A percentile compares a stretch with the other conserved stretches of the same genome.
phyloP scores from a whole-genome alignment of 1,284 basidiomycete species.

The Tausonia pullulans region DNA sequence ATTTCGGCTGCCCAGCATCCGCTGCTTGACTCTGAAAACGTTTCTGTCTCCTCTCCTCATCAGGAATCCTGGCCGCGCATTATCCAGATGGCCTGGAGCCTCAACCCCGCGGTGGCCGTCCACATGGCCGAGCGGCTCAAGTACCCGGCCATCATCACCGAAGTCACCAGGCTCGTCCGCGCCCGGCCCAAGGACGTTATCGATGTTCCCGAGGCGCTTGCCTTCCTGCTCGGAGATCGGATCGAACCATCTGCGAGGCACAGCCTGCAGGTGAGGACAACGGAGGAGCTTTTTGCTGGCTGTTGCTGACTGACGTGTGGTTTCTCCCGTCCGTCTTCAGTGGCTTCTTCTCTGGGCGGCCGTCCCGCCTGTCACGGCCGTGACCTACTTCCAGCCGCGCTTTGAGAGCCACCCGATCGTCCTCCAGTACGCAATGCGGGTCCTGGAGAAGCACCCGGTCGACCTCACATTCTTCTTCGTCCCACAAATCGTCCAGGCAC shows the following conservation, averaged over 20 bases:
- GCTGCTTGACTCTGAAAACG: not conserved
- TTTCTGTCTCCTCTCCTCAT: not conserved
- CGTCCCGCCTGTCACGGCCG: constrained; percentile 75
- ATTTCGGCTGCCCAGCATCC: constrained; percentile 42
- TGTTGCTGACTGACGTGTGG: not conserved
- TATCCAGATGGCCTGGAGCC: constrained; percentile 67
- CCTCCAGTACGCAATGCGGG: constrained; percentile 93
- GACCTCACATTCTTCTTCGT: constrained; percentile 98
- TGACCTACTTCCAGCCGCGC: constrained; percentile 73
- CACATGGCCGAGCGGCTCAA: constrained; percentile 82
- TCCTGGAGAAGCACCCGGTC: constrained; percentile 88
- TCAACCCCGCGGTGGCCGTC: constrained; percentile 71
- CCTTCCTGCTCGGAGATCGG: constrained; percentile 64
- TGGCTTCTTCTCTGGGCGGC: constrained; percentile 80
- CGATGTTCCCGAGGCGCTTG: constrained; percentile 65
- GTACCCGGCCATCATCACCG: constrained; percentile 46
- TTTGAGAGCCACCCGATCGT: constrained; percentile 75
- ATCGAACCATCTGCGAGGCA: constrained; percentile 47
- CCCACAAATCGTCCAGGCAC: constrained; percentile 93
- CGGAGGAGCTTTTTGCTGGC: not conserved
- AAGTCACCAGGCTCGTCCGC: constrained; percentile 64
- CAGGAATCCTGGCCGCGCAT: constrained; percentile 59
- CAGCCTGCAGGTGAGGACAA: constrained; percentile 55
- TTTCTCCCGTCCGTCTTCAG: constrained; percentile 34
- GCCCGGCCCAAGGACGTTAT: constrained; percentile 60